Conservation (phyloP, 768 basidiomycete species). For the Antrodiella citrinella region DNA sequence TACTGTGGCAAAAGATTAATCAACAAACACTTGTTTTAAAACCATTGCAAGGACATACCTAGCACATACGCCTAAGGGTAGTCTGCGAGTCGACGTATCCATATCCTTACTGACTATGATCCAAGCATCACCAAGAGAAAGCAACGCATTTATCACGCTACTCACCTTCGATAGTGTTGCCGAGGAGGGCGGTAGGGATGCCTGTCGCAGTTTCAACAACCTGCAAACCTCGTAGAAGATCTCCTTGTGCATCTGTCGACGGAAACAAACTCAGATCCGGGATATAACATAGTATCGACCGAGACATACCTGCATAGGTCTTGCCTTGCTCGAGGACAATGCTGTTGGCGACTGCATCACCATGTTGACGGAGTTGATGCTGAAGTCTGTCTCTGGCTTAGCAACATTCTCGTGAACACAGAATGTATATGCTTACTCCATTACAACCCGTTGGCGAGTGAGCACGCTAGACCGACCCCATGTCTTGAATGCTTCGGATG, state of each 20-base stretch:
- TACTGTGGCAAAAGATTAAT: slow-evolving; percentile 32
- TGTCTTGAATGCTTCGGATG: slow-evolving; percentile 76
- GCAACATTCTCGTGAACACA: neutral
- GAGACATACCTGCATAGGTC: slow-evolving; percentile 64
- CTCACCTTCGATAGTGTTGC: slow-evolving; percentile 86
- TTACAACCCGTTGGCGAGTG: slow-evolving; percentile 76
- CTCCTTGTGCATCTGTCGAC: slow-evolving; percentile 80
- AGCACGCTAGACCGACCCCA: slow-evolving; percentile 87
- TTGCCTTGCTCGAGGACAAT: slow-evolving; percentile 97
- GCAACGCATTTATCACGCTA: too few species aligned
- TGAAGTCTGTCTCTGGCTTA: slow-evolving; percentile 53
- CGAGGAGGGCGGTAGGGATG: slow-evolving; percentile 79
- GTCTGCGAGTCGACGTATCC: slow-evolving; percentile 82
- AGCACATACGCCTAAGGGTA: slow-evolving; percentile 86
- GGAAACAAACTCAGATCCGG: neutral
- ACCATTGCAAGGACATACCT: slow-evolving; percentile 29
- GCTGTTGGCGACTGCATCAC: slow-evolving; percentile 77
- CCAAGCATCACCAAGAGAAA: neutral
- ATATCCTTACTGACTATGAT: slow-evolving; percentile 93
- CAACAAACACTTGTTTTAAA: too few species aligned
- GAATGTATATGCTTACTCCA: slow-evolving; percentile 65
- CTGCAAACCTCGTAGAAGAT: slow-evolving; percentile 87
- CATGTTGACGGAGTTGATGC: slow-evolving; percentile 74
- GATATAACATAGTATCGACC: too few species aligned
- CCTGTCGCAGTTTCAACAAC: slow-evolving; percentile 77